Conservation (phyloP, 805 yeast species). For the Pichia occidentalis region DNA sequence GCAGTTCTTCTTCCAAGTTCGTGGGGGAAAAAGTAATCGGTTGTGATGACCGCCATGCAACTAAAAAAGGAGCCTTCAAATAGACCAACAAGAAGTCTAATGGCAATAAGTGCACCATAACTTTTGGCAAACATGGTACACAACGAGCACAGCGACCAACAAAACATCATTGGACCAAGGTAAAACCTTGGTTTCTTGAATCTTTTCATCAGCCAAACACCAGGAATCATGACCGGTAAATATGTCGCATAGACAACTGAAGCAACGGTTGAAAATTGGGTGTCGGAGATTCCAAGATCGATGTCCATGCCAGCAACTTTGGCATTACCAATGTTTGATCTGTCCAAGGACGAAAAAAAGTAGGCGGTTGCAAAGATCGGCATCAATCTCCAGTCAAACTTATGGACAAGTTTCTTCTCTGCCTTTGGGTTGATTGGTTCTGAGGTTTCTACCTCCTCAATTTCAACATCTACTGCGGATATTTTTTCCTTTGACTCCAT, state of each 20-base stretch:
- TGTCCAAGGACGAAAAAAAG: constrained; percentile 7
- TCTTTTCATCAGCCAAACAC: constrained; percentile 8
- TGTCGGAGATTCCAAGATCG: constrained; percentile 4
- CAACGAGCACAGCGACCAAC: constrained; percentile 5
- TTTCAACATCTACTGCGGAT: not conserved
- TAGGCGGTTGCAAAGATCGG: constrained; percentile 9
- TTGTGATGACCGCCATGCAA: constrained; percentile 6
- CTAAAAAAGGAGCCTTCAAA: constrained; percentile 8
- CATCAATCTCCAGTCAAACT: constrained; percentile 8
- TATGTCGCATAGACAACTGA: constrained; percentile 7
- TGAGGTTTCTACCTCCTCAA: not conserved
- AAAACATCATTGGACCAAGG: constrained; percentile 1
- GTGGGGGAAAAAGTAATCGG: constrained; percentile 7
- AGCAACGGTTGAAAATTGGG: constrained; percentile 4
- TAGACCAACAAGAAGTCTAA: constrained; percentile 4
- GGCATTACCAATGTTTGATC: constrained; percentile 10
- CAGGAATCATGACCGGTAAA: constrained; percentile 7
- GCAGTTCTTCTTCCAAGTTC: constrained; percentile 8
- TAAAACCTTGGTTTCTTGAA: constrained; percentile 4
- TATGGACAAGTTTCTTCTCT: constrained; percentile 4
- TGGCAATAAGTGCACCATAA: constrained; percentile 2
- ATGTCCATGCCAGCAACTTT: constrained; percentile 6
- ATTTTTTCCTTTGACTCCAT: no score
- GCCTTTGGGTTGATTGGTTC: not conserved
- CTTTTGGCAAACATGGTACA: constrained; percentile 7